These are phyloP conservation scores for Fusarium goolgardi DNA, from an alignment of 2,329 filamentous ascomycete species.

Conservation along the genomic window DNA sequence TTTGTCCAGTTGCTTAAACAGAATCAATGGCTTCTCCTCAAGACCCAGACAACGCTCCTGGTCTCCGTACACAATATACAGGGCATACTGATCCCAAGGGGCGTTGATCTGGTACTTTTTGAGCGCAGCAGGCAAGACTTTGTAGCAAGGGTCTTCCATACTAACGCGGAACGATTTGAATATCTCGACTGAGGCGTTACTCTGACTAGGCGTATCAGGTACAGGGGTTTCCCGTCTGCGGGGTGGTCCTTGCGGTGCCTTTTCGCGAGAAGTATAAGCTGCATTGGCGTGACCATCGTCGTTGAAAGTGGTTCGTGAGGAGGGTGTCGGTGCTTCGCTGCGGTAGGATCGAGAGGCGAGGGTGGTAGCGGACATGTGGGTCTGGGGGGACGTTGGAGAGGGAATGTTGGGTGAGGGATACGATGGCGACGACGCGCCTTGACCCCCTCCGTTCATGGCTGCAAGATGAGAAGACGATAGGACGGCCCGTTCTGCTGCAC, in stretches of 20 bases:
- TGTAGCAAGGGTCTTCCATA: conserved; percentile 98
- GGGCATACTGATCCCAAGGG: conserved; percentile 95
- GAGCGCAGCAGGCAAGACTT: conserved; percentile 92
- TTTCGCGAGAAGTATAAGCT: conserved; percentile 49
- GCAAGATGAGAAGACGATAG: conserved; percentile 76
- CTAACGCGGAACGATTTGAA: conserved; percentile 99
- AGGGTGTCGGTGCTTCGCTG: conserved; percentile 65
- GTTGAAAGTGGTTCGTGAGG: conserved; percentile 66
- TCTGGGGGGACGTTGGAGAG: conserved; percentile 76
- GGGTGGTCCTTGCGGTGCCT: conserved; percentile 55
- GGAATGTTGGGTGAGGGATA: conserved; percentile 75
- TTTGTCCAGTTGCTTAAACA: conserved; percentile 97
- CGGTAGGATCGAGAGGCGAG: conserved; percentile 72
- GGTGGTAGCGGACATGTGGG: conserved; percentile 63
- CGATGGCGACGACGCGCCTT: conserved; percentile 64
- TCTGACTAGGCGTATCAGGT: conserved; percentile 68
- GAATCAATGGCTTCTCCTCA: conserved; percentile 91
- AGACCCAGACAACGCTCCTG: conserved; percentile 93
- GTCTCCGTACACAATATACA: conserved; percentile 99
- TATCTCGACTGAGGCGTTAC: conserved; percentile 82
- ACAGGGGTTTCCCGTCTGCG: conserved; percentile 71
- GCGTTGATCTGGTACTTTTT: conserved; percentile 99
- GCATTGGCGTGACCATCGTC: conserved; percentile 57
- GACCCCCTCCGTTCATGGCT: conserved; percentile 73
- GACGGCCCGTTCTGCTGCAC: conserved; percentile 74